Base-by-base conservation (phyloP, 2,329 filamentous ascomycete species). In the Rhynchosporium secalis region DNA sequence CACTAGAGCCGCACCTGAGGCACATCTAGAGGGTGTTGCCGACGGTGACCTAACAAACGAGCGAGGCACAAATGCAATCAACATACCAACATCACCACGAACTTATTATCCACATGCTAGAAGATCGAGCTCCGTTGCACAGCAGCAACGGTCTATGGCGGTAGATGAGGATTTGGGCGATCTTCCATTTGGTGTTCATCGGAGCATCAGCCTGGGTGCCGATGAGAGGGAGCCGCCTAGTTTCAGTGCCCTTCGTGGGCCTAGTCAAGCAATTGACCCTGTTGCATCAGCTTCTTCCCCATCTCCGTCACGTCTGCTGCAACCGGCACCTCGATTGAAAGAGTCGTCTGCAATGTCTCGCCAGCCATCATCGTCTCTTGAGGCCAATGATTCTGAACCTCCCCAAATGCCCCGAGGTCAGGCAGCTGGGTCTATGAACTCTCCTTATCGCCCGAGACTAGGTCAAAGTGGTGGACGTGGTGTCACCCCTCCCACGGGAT, bases 31-130 rank as follows among this genome's bases (percentile, higher is more conserved):
- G 51, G 70, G 70, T 64, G 66, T 65, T 48, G 60, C 64, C 4
- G 70, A 69, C 49, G 70, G 70, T 56, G 67, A 69, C 40, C 61
- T 75, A 13, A 63, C 77, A 33, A 81, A 78, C 10, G 77, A 79
- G 57, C 78, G 84, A 61, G 83, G 83, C 3, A 84, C 85, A 0
- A 86, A 80, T 26, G 88, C 88, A 1, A 91, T 91, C 60, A 87
- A 90, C 66, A 92, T 92, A 47, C 89, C 89, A 0, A 79, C 87
- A 1, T 91, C 88, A 0, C 89, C 89, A 3, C 81, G 88, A 56
- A 78, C 80, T 67, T 76, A 78, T 36, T 79, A 78, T 36, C 78
- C 78, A 3, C 80, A 83, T 65, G 80, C 79, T 51, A 79, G 89
- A 58, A 80, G 88, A n/a, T 86, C 88, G 1, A 90, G 86, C 74